Percentiles rank a stretch among this genome's conserved stretches.
Evolutionary conservation across 129 eudicot genomes (phyloP).

Genomic region (Mikania micrantha): DNA sequence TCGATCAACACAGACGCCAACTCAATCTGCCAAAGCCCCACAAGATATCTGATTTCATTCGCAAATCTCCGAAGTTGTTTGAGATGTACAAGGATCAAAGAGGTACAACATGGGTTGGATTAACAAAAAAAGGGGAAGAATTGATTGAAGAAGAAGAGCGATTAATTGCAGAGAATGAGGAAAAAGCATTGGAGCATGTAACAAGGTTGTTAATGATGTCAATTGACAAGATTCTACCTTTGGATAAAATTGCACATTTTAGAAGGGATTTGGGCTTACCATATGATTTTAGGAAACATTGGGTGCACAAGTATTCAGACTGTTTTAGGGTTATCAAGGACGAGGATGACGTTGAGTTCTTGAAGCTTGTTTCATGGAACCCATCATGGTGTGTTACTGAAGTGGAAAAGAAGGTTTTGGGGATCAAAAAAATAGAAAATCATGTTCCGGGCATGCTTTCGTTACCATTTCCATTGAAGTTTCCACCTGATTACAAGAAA

Average conservation of each 20-base stretch:
- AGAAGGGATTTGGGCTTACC: slow-evolving; percentile 93
- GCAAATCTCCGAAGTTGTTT: slow-evolving; percentile 72
- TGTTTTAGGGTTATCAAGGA: slow-evolving; percentile 51
- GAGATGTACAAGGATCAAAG: slow-evolving; percentile 69
- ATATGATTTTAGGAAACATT: slow-evolving; percentile 57
- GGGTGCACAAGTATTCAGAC: slow-evolving; percentile 43
- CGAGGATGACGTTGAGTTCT: slow-evolving; percentile 66
- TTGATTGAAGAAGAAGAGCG: slow-evolving; percentile 66
- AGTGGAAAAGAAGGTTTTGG: slow-evolving; percentile 55
- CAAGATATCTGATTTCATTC: slow-evolving; percentile 63
- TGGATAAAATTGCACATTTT: slow-evolving; percentile 60
- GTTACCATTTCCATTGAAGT: slow-evolving; percentile 67
- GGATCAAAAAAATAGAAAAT: slow-evolving; percentile 23
- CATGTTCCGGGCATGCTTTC: slow-evolving; percentile 72
- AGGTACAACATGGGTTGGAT: slow-evolving; percentile 74
- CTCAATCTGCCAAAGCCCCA: slow-evolving; percentile 87
- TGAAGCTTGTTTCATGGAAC: slow-evolving; percentile 87
- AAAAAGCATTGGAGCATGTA: slow-evolving; percentile 60
- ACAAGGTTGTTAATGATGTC: slow-evolving; percentile 88
- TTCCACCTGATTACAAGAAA: slow-evolving; percentile 61
- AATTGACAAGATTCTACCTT: slow-evolving; percentile 43
- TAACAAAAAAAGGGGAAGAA: slow-evolving; percentile 62
- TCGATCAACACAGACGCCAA: slow-evolving; percentile 61
- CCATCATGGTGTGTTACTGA: slow-evolving; percentile 71
- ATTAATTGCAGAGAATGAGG: slow-evolving; percentile 39